Conservation (phyloP, 1,284 basidiomycete species). For the Cystobasidiaceae sp. region DNA sequence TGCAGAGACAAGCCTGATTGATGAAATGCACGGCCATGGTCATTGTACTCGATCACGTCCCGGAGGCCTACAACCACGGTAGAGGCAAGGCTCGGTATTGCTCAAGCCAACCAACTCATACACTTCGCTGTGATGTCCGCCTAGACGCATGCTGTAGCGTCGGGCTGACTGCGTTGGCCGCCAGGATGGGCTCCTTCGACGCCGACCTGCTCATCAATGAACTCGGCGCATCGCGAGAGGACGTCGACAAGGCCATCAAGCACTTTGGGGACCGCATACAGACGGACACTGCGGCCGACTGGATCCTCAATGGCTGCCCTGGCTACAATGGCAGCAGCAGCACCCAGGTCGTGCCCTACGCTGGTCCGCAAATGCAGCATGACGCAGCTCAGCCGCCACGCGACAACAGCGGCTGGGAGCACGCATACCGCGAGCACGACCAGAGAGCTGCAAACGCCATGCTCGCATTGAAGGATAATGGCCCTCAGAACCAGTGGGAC, state of each 20-base stretch:
- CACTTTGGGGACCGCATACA: constrained; percentile 1
- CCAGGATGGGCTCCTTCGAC: neutral
- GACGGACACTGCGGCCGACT: neutral
- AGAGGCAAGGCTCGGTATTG: too few relatives aligned
- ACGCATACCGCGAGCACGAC: neutral
- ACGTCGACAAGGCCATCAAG: constrained; percentile 14
- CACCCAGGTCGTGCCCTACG: constrained; percentile 13
- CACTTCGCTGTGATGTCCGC: neutral
- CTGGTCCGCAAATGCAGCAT: neutral
- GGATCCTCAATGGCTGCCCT: constrained; percentile 21
- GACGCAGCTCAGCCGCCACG: neutral
- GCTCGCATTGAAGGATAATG: neutral
- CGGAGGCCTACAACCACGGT: too few relatives aligned
- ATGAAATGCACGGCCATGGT: too few relatives aligned
- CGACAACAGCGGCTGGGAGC: constrained; percentile 1
- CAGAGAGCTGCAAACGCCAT: neutral
- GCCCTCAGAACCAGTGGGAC: neutral
- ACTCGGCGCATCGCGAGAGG: neutral
- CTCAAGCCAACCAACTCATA: too few relatives aligned
- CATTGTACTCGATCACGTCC: too few relatives aligned
- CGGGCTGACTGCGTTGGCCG: neutral
- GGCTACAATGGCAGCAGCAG: neutral
- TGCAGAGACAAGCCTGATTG: too few relatives aligned
- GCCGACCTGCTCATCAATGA: neutral
- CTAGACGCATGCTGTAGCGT: neutral